Conservation (phyloP, 805 yeast genomes). For the Saccharomycopsis fermentans region DNA sequence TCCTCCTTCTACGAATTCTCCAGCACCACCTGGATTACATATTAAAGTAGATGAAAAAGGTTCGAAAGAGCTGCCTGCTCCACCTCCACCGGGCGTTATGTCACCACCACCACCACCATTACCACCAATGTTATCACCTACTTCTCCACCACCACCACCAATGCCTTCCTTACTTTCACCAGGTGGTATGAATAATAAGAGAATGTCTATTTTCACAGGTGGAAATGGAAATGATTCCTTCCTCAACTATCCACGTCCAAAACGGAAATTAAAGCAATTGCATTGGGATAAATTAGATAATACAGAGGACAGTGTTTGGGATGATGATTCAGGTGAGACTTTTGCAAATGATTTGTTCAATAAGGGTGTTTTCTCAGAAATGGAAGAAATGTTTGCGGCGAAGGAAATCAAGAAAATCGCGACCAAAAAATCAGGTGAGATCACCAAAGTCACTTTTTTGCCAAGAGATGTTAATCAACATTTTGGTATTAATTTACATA, state of each 20-base stretch:
- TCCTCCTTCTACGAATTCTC: constrained; percentile 25
- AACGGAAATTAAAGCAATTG: constrained; percentile 76
- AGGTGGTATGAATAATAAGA: constrained; percentile 14
- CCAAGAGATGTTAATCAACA: constrained; percentile 87
- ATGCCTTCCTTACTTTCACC: constrained; percentile 26
- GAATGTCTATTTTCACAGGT: constrained; percentile 20
- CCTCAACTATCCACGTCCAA: constrained; percentile 56
- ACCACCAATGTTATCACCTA: constrained; percentile 18
- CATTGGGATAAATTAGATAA: constrained; percentile 94
- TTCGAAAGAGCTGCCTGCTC: constrained; percentile 30
- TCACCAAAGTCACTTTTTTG: constrained; percentile 54
- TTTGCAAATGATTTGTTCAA: constrained; percentile 53
- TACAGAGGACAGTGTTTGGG: constrained; percentile 83
- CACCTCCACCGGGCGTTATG: constrained; percentile 34
- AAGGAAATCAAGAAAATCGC: constrained; percentile 50
- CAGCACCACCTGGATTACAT: constrained; percentile 26
- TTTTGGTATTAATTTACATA: constrained; percentile 86
- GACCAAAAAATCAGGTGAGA: constrained; percentile 36
- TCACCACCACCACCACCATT: constrained; percentile 12
- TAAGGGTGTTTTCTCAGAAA: constrained; percentile 72
- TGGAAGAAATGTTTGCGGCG: constrained; percentile 82
- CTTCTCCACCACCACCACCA: constrained; percentile 26
- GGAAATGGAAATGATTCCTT: constrained; percentile 25
- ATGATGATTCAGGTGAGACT: constrained; percentile 46
- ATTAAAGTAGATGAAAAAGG: constrained; percentile 27